A percentile compares a stretch with the other conserved stretches of the same genome.
Evolutionary conservation across 2,329 filamentous ascomycete species (phyloP).

Genomic region (Alternaria brassicae): DNA sequence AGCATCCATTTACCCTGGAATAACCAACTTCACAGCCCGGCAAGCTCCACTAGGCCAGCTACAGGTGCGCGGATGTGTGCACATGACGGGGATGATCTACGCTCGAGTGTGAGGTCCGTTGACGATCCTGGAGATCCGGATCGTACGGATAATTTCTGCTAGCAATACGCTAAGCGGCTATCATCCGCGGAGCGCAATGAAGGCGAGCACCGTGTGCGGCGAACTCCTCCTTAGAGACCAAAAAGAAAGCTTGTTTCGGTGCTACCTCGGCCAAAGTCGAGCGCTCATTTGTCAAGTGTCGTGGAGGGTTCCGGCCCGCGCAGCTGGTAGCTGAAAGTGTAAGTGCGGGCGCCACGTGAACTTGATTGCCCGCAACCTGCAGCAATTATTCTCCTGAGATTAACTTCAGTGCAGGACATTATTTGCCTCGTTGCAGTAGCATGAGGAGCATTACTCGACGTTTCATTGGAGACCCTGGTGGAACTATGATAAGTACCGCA

Average conservation of each 20-base stretch:
- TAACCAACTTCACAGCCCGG: constrained; percentile 2
- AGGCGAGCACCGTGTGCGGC: constrained; percentile 3
- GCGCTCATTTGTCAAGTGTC: constrained; percentile 10
- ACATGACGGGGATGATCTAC: constrained; percentile 16
- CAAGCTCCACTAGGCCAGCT: constrained; percentile 5
- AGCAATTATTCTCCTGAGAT: constrained; percentile 11
- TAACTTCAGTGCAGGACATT: not conserved
- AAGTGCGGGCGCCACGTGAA: constrained; percentile 17
- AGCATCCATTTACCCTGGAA: constrained; percentile 6
- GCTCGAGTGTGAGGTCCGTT: constrained; percentile 9
- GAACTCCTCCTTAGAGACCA: constrained; percentile 11
- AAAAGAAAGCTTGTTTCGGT: constrained; percentile 5
- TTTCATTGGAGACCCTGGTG: not conserved
- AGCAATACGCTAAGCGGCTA: constrained; percentile 10
- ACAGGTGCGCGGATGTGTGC: constrained; percentile 2
- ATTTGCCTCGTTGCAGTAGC: not conserved
- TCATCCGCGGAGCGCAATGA: constrained; percentile 10
- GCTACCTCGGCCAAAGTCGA: constrained; percentile 9
- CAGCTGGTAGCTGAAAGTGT: constrained; percentile 25
- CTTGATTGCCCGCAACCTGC: constrained; percentile 1
- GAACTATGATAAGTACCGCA: not conserved
- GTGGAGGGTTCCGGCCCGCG: constrained; percentile 26
- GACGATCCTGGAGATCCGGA: constrained; percentile 18
- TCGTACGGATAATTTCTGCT: constrained; percentile 11
- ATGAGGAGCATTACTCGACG: constrained; percentile 1